phyloP scores from a whole-genome alignment of 2,329 filamentous ascomycete genomes.

The Fusarium goolgardi region DNA sequence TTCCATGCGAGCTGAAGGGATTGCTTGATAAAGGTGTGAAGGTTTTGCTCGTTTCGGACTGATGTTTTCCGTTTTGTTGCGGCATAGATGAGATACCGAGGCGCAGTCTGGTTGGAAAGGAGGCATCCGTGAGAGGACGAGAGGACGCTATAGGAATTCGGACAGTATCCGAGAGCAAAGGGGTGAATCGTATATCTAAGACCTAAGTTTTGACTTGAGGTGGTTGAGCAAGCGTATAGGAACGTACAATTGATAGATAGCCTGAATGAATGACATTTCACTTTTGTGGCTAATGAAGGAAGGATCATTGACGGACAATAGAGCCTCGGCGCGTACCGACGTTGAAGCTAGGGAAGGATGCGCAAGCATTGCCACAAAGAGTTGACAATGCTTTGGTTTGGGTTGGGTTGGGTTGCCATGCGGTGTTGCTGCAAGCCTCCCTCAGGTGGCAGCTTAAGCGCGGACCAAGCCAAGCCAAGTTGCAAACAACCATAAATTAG shows the following conservation, averaged over 20 bases:
- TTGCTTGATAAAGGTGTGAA: slow-evolving; percentile 14
- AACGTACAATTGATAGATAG: slow-evolving; percentile 8
- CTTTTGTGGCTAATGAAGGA: slow-evolving; percentile 4
- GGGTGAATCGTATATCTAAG: slow-evolving; percentile 3
- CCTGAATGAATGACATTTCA: slow-evolving; percentile 1
- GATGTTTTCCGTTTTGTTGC: slow-evolving; percentile 7
- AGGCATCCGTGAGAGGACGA: slow-evolving; percentile 2
- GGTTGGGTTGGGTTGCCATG: slow-evolving; percentile 15
- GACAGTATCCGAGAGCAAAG: slow-evolving; percentile 34
- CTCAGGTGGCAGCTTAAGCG: slow-evolving; percentile 20
- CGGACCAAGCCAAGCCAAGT: slow-evolving; percentile 5
- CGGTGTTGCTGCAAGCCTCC: slow-evolving; percentile 13
- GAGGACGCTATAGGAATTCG: slow-evolving; percentile 29
- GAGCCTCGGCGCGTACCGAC: slow-evolving; percentile 21
- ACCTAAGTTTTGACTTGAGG: background rate
- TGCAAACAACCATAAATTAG: slow-evolving; percentile 41
- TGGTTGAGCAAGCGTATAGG: slow-evolving; percentile 1
- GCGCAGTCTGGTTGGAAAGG: slow-evolving; percentile 16
- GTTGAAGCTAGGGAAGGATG: slow-evolving; percentile 7
- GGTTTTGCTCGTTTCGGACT: slow-evolving; percentile 8
- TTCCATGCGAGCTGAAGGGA: background rate
- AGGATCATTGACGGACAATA: background rate
- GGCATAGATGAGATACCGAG: slow-evolving; percentile 37
- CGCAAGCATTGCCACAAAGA: slow-evolving; percentile 25
- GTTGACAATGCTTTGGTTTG: slow-evolving; percentile 7